phyloP scores from a whole-genome alignment of 129 eudicot species.

The Escallonia herrerae region DNA sequence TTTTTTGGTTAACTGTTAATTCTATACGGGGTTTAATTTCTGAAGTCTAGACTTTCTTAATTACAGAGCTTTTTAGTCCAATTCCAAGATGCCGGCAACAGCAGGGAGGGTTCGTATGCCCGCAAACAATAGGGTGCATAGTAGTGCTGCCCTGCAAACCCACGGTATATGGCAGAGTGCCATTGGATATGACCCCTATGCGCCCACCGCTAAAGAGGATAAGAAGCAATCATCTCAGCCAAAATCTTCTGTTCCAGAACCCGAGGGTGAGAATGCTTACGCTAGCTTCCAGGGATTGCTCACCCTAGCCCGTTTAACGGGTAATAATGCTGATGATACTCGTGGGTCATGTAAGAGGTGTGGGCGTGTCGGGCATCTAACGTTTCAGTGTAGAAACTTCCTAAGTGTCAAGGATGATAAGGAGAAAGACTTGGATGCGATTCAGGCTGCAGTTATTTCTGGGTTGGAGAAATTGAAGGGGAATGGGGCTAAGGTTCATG shows the following conservation, averaged over 20 bases:
- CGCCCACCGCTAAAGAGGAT: slow-evolving; percentile 73
- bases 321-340: slow-evolving; percentile 69
- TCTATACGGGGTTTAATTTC: not conserved
- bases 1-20: not conserved
- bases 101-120: slow-evolving; percentile 99
- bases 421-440: slow-evolving; percentile 57
- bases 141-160: slow-evolving; percentile 92
- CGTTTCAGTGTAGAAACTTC: slow-evolving; percentile 83
- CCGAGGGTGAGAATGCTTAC: slow-evolving; percentile 76
- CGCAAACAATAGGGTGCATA: slow-evolving; percentile 95
- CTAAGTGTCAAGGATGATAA: slow-evolving; percentile 64
- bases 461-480: slow-evolving; percentile 84
- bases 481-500: slow-evolving; percentile 21
- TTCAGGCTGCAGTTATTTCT: slow-evolving; percentile 59
- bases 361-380: slow-evolving; percentile 90
- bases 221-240: slow-evolving; percentile 44
- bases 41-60: slow-evolving; percentile 1
- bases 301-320: slow-evolving; percentile 73
- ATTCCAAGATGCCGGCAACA: slow-evolving; percentile 89
- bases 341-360: slow-evolving; percentile 95
- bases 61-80: slow-evolving; percentile 8
- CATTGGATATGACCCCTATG: slow-evolving; percentile 87
- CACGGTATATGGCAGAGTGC: slow-evolving; percentile 98
- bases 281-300: slow-evolving; percentile 83
- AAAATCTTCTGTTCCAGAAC: slow-evolving; percentile 38